phyloP scores from a whole-genome alignment of 768 basidiomycete genomes.

The Podaxis sp. region DNA sequence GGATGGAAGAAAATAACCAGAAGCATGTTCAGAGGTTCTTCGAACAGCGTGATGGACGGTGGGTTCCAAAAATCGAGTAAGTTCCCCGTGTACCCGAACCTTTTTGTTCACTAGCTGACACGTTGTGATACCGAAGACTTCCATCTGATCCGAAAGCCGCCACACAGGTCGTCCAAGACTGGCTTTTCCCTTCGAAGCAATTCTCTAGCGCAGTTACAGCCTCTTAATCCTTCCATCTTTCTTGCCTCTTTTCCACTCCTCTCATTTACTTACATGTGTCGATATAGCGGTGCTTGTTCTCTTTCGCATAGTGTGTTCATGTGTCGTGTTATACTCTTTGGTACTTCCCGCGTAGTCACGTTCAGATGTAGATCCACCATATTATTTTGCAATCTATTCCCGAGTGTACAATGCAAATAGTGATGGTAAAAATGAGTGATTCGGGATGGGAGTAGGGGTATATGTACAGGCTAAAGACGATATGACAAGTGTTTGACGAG shows the following conservation, averaged over 20 bases:
- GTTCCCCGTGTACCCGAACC: not conserved
- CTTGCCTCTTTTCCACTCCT: not conserved
- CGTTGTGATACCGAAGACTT: constrained; percentile 43
- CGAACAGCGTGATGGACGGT: constrained; percentile 69
- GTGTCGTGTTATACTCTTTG: constrained; percentile 14
- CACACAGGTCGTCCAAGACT: constrained; percentile 63
- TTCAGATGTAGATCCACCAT: constrained; percentile 26
- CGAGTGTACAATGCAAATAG: constrained; percentile 28
- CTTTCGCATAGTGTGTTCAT: not conserved
- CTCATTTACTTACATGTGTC: constrained; percentile 5
- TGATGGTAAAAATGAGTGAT: constrained; percentile 13
- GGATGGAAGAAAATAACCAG: constrained; percentile 72
- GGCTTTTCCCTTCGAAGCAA: constrained; percentile 63
- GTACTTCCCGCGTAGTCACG: not conserved
- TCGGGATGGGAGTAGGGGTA: constrained; percentile 19
- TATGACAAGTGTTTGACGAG: not conserved
- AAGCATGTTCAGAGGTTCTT: constrained; percentile 82
- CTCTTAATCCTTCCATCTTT: not conserved
- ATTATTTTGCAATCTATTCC: constrained; percentile 31
- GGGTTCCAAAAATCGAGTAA: constrained; percentile 74
- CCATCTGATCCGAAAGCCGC: constrained; percentile 71
- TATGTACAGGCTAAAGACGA: constrained; percentile 18
- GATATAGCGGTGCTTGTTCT: not conserved
- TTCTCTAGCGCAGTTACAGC: not conserved
- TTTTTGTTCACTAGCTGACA: constrained; percentile 11